phyloP scores from a whole-genome alignment of 768 basidiomycete species.

The Kwoniella heveanensis region DNA sequence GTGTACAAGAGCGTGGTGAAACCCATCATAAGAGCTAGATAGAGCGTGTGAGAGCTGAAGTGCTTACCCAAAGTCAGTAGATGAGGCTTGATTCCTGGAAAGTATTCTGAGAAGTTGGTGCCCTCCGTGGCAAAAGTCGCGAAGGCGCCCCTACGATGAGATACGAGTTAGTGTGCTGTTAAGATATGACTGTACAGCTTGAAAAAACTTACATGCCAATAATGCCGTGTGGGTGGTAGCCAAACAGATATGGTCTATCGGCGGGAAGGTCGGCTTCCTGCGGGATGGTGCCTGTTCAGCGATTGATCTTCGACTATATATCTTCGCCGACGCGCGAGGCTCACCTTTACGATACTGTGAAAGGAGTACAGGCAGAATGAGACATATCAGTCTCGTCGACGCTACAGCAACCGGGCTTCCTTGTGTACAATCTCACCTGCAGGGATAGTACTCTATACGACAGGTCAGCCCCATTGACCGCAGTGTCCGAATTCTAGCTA shows the following conservation, averaged over 20 bases:
- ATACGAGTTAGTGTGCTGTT: conserved; percentile 1
- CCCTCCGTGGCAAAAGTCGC: conserved; percentile 97
- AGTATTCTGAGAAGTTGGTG: conserved; percentile 83
- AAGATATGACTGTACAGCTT: too few relatives aligned
- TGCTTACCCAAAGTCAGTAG: conserved; percentile 68
- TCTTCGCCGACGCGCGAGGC: conserved; percentile 13
- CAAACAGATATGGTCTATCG: conserved; percentile 92
- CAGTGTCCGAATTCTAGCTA: not conserved
- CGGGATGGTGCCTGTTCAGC: conserved; percentile 2
- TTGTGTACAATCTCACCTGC: conserved; percentile 29
- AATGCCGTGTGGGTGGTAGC: conserved; percentile 99
- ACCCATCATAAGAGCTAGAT: too few relatives aligned
- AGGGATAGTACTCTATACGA: conserved; percentile 51
- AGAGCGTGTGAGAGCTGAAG: not conserved
- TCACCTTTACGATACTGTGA: conserved; percentile 59
- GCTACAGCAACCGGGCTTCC: too few relatives aligned
- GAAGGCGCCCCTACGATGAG: conserved; percentile 72
- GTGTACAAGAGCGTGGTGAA: not conserved
- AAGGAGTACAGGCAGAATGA: not conserved
- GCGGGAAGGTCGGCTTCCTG: conserved; percentile 89
- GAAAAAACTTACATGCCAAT: conserved; percentile 81
- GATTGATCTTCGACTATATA: too few relatives aligned
- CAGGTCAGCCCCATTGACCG: not conserved
- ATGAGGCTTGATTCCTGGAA: conserved; percentile 90
- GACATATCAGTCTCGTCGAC: not conserved